Percentiles rank a stretch among this genome's conserved stretches.
These are phyloP conservation scores for Thermothelomyces thermophilus DNA, from an alignment of 2,329 filamentous ascomycete genomes.

Conservation along the genomic window DNA sequence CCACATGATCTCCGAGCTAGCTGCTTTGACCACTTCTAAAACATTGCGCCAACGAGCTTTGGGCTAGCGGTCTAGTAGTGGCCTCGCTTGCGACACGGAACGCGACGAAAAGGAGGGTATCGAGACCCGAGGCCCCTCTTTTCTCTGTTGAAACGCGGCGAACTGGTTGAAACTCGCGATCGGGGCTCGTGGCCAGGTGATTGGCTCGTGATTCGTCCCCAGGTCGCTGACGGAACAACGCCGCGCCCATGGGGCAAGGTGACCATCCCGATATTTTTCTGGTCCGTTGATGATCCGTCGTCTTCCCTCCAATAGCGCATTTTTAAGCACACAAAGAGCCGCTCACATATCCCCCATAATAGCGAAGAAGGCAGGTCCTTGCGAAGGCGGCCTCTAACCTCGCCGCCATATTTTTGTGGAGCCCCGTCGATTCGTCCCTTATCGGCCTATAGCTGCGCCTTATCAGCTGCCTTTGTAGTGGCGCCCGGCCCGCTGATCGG, in stretches of 20 bases:
- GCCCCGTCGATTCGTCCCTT: slow-evolving; percentile 4
- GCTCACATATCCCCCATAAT: too few species aligned
- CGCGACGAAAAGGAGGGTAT: neutral
- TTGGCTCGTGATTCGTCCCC: slow-evolving; percentile 19
- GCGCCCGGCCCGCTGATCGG: slow-evolving; percentile 8
- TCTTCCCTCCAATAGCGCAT: neutral
- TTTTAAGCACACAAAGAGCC: too few species aligned
- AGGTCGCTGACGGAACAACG: neutral
- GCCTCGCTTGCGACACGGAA: neutral
- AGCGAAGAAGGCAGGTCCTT: too few species aligned
- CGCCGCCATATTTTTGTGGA: too few species aligned
- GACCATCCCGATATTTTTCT: neutral
- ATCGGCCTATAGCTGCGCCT: slow-evolving; percentile 1
- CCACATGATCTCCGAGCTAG: neutral
- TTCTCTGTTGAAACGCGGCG: slow-evolving; percentile 3
- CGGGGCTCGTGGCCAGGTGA: slow-evolving; percentile 20
- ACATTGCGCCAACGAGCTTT: neutral
- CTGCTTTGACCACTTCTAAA: neutral
- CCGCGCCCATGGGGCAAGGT: neutral
- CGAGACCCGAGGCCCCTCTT: neutral
- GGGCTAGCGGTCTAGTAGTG: neutral
- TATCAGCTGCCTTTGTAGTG: slow-evolving; percentile 3
- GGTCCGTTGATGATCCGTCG: neutral
- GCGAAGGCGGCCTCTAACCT: too few species aligned
- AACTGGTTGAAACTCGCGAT: slow-evolving; percentile 6